Evolutionary conservation across 805 yeast genomes (phyloP).

Genomic region (Candida yuanshanica): DNA sequence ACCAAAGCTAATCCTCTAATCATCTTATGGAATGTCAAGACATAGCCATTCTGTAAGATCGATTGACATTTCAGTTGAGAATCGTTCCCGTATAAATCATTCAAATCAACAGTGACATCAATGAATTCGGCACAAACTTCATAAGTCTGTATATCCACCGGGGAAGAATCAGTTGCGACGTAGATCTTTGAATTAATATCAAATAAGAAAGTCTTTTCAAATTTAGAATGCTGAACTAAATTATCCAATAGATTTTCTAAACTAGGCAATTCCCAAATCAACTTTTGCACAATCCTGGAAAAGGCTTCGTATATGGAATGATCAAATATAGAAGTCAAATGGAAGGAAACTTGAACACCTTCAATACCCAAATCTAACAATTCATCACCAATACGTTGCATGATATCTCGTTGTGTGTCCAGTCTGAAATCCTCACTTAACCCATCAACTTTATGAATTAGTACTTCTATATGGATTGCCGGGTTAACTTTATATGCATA

Average conservation of each 20-base stretch:
- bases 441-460: constrained; percentile 91
- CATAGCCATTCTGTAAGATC: constrained; percentile 75
- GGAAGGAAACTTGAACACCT: constrained; percentile 86
- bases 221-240: constrained; percentile 79
- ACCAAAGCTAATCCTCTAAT: constrained; percentile 89
- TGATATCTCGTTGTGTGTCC: constrained; percentile 94
- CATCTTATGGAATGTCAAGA: constrained; percentile 83
- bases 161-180: constrained; percentile 93
- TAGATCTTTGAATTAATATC: constrained; percentile 91
- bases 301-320: constrained; percentile 95
- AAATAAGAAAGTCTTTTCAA: constrained; percentile 89
- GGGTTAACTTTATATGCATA: constrained; percentile 85
- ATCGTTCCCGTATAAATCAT: constrained; percentile 51
- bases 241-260: constrained; percentile 86
- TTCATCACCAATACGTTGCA: constrained; percentile 94
- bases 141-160: constrained; percentile 91
- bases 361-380: constrained; percentile 83
- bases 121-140: constrained; percentile 97
- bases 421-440: constrained; percentile 87
- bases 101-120: constrained; percentile 87
- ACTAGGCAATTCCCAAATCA: constrained; percentile 82
- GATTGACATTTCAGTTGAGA: constrained; percentile 60
- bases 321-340: constrained; percentile 90
- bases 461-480: constrained; percentile 78
- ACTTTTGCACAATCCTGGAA: constrained; percentile 85